phyloP scores from a whole-genome alignment of 805 yeast species.

The Candida xyloterini region DNA sequence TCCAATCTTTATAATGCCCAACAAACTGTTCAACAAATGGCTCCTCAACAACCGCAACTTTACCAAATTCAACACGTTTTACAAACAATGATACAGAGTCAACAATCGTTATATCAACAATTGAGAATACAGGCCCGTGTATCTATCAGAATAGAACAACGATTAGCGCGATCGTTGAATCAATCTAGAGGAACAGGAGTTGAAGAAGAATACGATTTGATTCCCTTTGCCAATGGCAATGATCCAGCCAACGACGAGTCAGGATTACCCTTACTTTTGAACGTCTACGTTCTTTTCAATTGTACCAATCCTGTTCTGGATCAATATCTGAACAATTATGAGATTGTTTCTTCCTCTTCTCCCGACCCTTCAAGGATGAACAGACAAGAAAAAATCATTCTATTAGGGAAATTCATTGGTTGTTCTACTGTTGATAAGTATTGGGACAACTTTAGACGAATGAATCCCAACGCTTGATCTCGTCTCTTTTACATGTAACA shows the following conservation, averaged over 20 bases:
- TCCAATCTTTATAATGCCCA: constrained; percentile 17
- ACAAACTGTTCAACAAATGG: constrained; percentile 11
- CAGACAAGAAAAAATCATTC: constrained; percentile 24
- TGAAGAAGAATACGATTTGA: constrained; percentile 28
- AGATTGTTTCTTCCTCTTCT: constrained; percentile 9
- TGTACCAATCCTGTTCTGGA: constrained; percentile 22
- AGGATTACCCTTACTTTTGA: constrained; percentile 26
- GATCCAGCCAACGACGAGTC: constrained; percentile 24
- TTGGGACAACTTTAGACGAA: constrained; percentile 24
- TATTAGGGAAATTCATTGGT: constrained; percentile 31
- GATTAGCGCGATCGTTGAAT: constrained; percentile 26
- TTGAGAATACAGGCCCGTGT: constrained; percentile 21
- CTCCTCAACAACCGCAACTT: constrained; percentile 17
- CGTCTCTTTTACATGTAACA: constrained; percentile 4
- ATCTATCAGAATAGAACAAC: constrained; percentile 27
- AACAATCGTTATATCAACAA: constrained; percentile 20
- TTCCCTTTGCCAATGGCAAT: constrained; percentile 27
- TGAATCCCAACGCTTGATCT: constrained; percentile 1
- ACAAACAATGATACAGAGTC: constrained; percentile 20
- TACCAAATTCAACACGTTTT: constrained; percentile 17
- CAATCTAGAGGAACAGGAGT: constrained; percentile 30
- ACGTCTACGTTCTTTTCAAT: constrained; percentile 26
- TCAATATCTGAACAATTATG: constrained; percentile 21
- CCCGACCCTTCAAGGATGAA: constrained; percentile 7
- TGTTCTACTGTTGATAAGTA: constrained; percentile 31